Evolutionary conservation across 805 yeast genomes (phyloP), one percentile per base, ranked within the genome.

Genomic region (Kazachstania martiniae): DNA sequence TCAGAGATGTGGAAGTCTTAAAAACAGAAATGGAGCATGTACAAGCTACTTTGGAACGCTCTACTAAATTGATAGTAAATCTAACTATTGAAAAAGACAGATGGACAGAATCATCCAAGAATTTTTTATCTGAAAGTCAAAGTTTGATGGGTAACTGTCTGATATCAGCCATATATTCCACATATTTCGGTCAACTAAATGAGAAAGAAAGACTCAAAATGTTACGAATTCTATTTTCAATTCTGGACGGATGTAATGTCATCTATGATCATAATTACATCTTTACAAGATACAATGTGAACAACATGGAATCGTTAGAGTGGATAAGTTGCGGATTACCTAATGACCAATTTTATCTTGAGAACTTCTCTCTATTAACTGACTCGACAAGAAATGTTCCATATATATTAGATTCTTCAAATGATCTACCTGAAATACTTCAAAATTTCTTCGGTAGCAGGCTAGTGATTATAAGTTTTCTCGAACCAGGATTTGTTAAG

Each of bases 1-100:
- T 89, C 21, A 62, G 94, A 37, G 87, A 83, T 23, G 68, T 83
- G 1, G 95, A 89, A 49, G 58, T 62, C 21, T 74, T 86, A 27
- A 87, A 82, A 51, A 44, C 61, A 1, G 89, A 84, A 46, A 79
- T 87, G 78, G 51, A 52, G 3, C 43, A 47, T 1, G 89, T 85
- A 7, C 72, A 74, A 37, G 33, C 30, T 2, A 81, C 74, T 37
- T 79, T 84, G 2, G 55, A 50, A 1, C 62, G 94, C 26, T 79
- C 95, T 36, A 55, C 70, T 36, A 49, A 61, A 9, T 61, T 89
- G 25, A 58, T 87, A 19, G 76, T 72, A 4, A 74, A 72, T 41
- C 62, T 87, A 39, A 67, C 77, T 0, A 53, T 55, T 1, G 97
- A 87, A 51, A 68, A 80, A 41, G 53, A 61, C 4, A 66, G 96